These are phyloP conservation scores for Chenopodium album DNA, from an alignment of 148 eudicot genomes.

Conservation along the genomic window DNA sequence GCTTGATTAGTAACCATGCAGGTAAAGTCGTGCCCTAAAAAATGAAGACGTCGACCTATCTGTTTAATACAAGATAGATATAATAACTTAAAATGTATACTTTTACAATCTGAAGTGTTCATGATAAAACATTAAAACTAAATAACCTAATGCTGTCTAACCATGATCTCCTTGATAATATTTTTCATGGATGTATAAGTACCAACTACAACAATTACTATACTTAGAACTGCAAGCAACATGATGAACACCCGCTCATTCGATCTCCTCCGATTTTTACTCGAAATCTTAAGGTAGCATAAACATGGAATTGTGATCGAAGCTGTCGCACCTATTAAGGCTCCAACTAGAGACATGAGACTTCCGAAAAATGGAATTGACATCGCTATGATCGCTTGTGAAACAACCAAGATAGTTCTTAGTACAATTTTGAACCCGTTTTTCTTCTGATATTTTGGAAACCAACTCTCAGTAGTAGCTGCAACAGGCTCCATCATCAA, in stretches of 20 bases:
- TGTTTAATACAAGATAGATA: no score
- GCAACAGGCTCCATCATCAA: constrained; percentile 51
- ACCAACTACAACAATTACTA: constrained; percentile 38
- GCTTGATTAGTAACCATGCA: neutral
- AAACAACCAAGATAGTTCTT: constrained; percentile 49
- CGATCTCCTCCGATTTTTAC: constrained; percentile 23
- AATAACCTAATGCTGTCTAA: neutral
- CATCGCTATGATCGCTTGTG: constrained; percentile 56
- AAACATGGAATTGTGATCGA: constrained; percentile 65
- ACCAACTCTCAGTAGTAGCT: constrained; percentile 36
- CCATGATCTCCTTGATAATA: constrained; percentile 26
- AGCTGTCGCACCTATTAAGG: constrained; percentile 46
- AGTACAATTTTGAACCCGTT: constrained; percentile 33
- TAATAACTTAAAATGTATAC: no score
- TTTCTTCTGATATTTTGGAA: constrained; percentile 24
- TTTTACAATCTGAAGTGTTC: no score
- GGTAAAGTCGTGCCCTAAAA: neutral
- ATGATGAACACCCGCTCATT: constrained; percentile 37
- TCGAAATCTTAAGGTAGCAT: constrained; percentile 55
- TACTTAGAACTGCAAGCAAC: constrained; percentile 37
- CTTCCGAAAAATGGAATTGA: constrained; percentile 64
- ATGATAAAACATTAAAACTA: no score
- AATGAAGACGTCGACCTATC: neutral
- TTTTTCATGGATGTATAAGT: constrained; percentile 48
- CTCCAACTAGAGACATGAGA: constrained; percentile 64